A percentile compares a stretch with the other conserved stretches of the same genome.
Evolutionary conservation across 805 yeast species (phyloP).

Genomic region (Candida ponderosae): DNA sequence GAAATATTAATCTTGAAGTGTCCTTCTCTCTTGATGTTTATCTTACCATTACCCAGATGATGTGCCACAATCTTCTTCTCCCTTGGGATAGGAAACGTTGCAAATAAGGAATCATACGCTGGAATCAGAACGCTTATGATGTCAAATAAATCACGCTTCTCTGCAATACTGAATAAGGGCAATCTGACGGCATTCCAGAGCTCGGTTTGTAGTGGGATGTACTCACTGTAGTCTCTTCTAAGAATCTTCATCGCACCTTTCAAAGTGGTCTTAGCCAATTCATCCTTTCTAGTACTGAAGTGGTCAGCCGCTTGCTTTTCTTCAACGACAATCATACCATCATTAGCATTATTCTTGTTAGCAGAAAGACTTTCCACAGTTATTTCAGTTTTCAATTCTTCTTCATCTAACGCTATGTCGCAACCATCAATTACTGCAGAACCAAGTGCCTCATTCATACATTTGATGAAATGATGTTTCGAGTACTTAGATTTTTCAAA

Average conservation of each 20-base stretch:
- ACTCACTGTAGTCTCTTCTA: slow-evolving; percentile 46
- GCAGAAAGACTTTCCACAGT: slow-evolving; percentile 2
- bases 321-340: slow-evolving; percentile 49
- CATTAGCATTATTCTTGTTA: slow-evolving; percentile 10
- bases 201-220: slow-evolving; percentile 47
- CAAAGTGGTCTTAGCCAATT: slow-evolving; percentile 54
- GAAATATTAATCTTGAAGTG: slow-evolving; percentile 13
- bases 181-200: slow-evolving; percentile 69
- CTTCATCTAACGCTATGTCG: slow-evolving; percentile 52
- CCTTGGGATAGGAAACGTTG: slow-evolving; percentile 59
- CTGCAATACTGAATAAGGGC: slow-evolving; percentile 48
- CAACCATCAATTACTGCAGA: slow-evolving; percentile 60
- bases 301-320: slow-evolving; percentile 33
- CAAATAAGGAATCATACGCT: slow-evolving; percentile 52
- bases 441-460: slow-evolving; percentile 48
- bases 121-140: slow-evolving; percentile 58
- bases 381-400: slow-evolving; percentile 36
- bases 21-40: slow-evolving; percentile 54
- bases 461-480: slow-evolving; percentile 38
- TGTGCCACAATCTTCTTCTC: slow-evolving; percentile 59
- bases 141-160: slow-evolving; percentile 56
- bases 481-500: slow-evolving; percentile 50
- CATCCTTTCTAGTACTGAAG: slow-evolving; percentile 51
- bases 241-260: slow-evolving; percentile 60
- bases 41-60: slow-evolving; percentile 40